Evolutionary conservation across 2,329 filamentous ascomycete genomes (phyloP), one percentile per base, ranked within the genome.

Genomic region (Aureobasidium vineae): DNA sequence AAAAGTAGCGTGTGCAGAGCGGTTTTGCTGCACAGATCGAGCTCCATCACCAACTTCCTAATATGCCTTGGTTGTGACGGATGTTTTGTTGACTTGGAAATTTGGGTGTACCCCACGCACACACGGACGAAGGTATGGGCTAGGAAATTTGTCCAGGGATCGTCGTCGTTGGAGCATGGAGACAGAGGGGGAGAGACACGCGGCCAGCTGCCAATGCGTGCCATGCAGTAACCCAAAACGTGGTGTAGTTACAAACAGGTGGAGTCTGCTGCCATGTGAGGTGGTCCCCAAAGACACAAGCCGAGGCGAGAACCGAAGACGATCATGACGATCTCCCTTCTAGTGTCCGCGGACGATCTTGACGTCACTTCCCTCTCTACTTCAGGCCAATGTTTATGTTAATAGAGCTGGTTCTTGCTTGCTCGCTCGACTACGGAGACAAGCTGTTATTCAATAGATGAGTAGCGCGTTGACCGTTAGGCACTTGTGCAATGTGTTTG

Each of bases 291-390:
- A 21, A 26, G 8, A 15, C 3, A 16, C 56, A 61, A 49, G 41
- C 43, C 41, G 41, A 61, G 57, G 57, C 57, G 57, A 49, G 41
- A 49, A 49, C 57, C 57, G 57, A 61, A 43, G 31, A 21, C 10
- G 26, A 45, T 43, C 57, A 60, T 61, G 57, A 23, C 28, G 57
- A 61, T 61, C 57, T 61, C 57, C 43, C 41, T 36, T 23, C 13
- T 61, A 61, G 57, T 13, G 57, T 5, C 57, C 57, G 57, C 57
- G 41, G 57, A 49, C 40, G 26, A 23, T 36, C 7, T 10, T 28
- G 57, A 61, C 28, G 43, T 61, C 57, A 61, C 31, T 13, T 15
- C 15, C 19, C 26, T 59, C 5, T 1, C 5, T 16, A 2, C 40
- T 19, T 2, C 5, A 15, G 5, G 11, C 5, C 16, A 8, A 23